Base-by-base conservation (phyloP, 768 basidiomycete species). In the Lactarius tabidus region DNA sequence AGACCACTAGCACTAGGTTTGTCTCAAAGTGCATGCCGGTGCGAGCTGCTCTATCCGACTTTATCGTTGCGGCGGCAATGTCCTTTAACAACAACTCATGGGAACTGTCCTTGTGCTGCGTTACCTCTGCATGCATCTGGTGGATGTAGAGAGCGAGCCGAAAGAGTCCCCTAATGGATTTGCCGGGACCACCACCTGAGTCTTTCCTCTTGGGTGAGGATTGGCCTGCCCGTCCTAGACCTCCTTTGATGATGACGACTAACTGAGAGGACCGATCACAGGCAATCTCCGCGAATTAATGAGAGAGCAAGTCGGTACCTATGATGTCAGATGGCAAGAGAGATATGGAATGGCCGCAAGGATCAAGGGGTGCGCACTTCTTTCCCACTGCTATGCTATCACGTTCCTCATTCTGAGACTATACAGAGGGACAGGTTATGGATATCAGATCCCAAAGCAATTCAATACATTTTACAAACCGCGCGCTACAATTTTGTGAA, bases 361-460 rank as follows among this genome's bases (percentile, higher is more conserved):
- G 26, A 56, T 67, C 1, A 39, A 60, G 35, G 67, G 20, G 66
- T 67, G 14, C n/a, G 66, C 55, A 14, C 8, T 41, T 29, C 45
- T 18, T 8, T 39, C 20, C 6, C 26, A 2, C 23, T 10, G 8
- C 5, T 28, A 14, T 5, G 38, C 39, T n/a, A 39, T 29, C 8
- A n/a, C 18, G 20, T 60, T 28, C 15, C 59, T 65, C 3, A 56
- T 29, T 38, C 23, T 17, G 58, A 59, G 26, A 8, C 26, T 15
- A 28, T n/a, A 23, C 53, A 65, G 67, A 54, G 53, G 6, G 64
- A 68, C 23, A 38, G 58, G 17, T 26, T 68, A 57, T 59, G 51
- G 63, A 29, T 70, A 23, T 57, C 67, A 0, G 63, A 68, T 45
- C 63, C 67, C 20, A 68, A 63, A 57, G 67, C 69, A 18, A 53